Conservation (phyloP, 2,329 filamentous ascomycete species). For the Emydomyces testavorans region DNA sequence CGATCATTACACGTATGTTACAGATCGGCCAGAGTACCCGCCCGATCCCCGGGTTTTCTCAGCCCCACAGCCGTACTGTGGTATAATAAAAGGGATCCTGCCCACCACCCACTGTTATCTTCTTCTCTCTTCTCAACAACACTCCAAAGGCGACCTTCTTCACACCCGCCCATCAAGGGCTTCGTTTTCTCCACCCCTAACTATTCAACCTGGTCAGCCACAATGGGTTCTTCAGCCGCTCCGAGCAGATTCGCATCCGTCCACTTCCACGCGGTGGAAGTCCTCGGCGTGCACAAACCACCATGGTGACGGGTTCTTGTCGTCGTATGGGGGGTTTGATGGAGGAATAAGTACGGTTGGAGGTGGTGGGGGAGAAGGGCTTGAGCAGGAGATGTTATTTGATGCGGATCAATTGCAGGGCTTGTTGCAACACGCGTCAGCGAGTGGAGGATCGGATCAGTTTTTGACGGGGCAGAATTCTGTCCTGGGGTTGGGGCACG, state of each 20-base stretch:
- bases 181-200: constrained; percentile 1
- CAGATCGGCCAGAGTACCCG: too few species aligned
- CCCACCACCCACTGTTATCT: too few species aligned
- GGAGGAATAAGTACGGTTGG: not conserved
- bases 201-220: constrained; percentile 12
- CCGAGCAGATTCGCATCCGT: not conserved
- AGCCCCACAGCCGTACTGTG: too few species aligned
- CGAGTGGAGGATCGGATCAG: not conserved
- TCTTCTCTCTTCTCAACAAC: not conserved
- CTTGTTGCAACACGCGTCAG: not conserved
- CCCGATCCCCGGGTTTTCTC: too few species aligned
- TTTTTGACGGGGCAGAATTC: not conserved
- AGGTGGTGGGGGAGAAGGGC: not conserved
- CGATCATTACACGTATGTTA: too few species aligned
- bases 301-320: constrained; percentile 6
- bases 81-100: constrained; percentile 1
- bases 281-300: constrained; percentile 6
- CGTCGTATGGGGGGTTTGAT: not conserved
- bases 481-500: not conserved
- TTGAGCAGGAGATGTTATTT: not conserved
- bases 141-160: constrained; percentile 1
- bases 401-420: not conserved
- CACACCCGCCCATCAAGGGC: constrained; percentile 7
- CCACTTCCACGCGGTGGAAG: constrained; percentile 1
- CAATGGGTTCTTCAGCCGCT: constrained; percentile 3